Evolutionary conservation across 768 basidiomycete species (phyloP), one percentile per base, ranked within the genome.

Genomic region (Melanogaster broomeanus): DNA sequence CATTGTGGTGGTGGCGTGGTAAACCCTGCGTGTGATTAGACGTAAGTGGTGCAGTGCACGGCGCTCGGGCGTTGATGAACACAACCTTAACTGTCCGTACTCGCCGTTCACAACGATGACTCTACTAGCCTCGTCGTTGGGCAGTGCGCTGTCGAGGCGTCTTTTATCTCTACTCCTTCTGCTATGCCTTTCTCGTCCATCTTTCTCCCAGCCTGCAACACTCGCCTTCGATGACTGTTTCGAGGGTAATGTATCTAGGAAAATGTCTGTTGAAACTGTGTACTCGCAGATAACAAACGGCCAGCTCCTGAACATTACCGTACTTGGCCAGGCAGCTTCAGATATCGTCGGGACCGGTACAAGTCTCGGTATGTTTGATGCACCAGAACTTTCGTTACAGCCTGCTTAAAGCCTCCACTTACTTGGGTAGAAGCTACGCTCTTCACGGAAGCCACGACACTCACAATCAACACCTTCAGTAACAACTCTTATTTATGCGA

Each of bases 381-480:
- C 42, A 49, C 33, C 39, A 33, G 49, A 45, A 1, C 22, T 15
- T 33, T 12, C n/a, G 50, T 31, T 49, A 28, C 38, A n/a, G 34
- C 45, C 24, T 24, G 39, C 4, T 40, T 11, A 45, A 30, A 45
- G 9, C 49, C 57, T 2, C 12, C 55, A 61, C 44, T 45, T 30
- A 10, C 30, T 30, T 27, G 24, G 40, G 43, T 38, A 65, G 52
- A 52, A 87, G 92, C 93, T 16, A 97, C 93, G 8, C 79, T 97
- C 37, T 95, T 96, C 73, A 88, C 87, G 39, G 83, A 89, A 10
- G 86, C 90, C 2, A 78, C 82, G 48, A 81, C 93, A 19, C 80
- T 95, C 44, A 93, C 93, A 3, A 81, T 95, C 59, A 78, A 77
- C 55, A 80, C 87, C 54, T 88, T 80, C 69, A 77, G 77, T 42